phyloP scores from a whole-genome alignment of 2,329 filamentous ascomycete genomes.

The Passalora sequoiae region DNA sequence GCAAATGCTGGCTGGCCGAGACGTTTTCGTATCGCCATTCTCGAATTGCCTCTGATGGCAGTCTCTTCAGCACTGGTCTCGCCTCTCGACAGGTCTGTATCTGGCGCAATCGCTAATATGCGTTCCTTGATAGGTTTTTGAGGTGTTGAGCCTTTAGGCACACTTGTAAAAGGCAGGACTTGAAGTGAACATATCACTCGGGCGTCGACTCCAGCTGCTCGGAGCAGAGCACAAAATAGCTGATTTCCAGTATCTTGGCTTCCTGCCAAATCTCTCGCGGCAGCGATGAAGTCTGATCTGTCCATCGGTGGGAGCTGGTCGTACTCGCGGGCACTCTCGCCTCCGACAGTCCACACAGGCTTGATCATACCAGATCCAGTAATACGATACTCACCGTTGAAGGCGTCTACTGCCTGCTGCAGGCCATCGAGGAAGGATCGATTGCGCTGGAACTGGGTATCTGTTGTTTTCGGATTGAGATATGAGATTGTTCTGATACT shows the following conservation, averaged over 20 bases:
- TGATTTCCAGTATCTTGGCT: constrained; percentile 88
- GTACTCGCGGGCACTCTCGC: constrained; percentile 35
- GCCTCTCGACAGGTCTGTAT: constrained; percentile 11
- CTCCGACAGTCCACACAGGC: constrained; percentile 66
- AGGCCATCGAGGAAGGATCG: constrained; percentile 75
- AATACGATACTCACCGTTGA: constrained; percentile 64
- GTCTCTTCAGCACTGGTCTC: constrained; percentile 21
- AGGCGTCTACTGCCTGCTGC: constrained; percentile 62
- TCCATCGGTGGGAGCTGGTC: constrained; percentile 19
- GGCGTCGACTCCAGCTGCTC: constrained; percentile 73
- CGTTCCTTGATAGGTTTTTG: constrained; percentile 35
- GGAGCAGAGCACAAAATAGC: constrained; percentile 80
- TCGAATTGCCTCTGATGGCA: constrained; percentile 18
- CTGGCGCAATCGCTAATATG: constrained; percentile 32
- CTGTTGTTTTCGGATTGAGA: constrained; percentile 61
- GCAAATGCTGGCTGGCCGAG: constrained; percentile 32
- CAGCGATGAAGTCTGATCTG: constrained; percentile 63
- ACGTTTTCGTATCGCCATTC: constrained; percentile 28
- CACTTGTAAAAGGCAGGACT: constrained; percentile 62
- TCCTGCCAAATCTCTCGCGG: constrained; percentile 65
- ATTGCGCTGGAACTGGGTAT: constrained; percentile 70
- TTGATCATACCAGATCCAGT: constrained; percentile 65
- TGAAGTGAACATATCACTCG: constrained; percentile 89
- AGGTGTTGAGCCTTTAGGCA: constrained; percentile 42
- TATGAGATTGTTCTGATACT: constrained; percentile 60